Evolutionary conservation across 2,329 filamentous ascomycete genomes (phyloP).

Genomic region (Venturia nashicola): DNA sequence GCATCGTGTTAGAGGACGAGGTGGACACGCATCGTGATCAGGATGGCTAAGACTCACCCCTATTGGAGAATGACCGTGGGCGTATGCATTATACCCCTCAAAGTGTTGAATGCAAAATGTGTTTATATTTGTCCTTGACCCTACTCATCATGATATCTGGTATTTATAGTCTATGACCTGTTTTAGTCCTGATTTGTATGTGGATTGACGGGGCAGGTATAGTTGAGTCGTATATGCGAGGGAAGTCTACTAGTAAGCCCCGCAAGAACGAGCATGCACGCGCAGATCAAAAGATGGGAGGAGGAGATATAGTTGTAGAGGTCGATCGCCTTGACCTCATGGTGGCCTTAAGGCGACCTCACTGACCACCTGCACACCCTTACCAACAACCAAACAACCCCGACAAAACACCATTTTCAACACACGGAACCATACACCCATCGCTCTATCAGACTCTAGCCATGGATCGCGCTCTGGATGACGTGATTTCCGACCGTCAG

Average conservation of each 20-base stretch:
- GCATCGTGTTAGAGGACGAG: background rate
- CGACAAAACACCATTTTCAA: background rate
- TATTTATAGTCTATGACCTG: too few relatives aligned
- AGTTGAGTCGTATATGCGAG: too few relatives aligned
- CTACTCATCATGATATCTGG: background rate
- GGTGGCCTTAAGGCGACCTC: too few relatives aligned
- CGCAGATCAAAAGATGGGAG: background rate
- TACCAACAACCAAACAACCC: background rate
- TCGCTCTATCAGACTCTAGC: background rate
- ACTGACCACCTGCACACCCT: too few relatives aligned
- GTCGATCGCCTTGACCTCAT: background rate
- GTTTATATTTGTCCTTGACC: background rate
- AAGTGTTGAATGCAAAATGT: background rate
- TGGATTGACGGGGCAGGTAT: too few relatives aligned
- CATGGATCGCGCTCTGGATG: slow-evolving; percentile 54
- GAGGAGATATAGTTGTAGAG: too few relatives aligned
- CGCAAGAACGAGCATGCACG: background rate
- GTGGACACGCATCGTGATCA: background rate
- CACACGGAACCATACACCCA: background rate
- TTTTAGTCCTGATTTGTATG: too few relatives aligned
- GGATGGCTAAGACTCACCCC: background rate
- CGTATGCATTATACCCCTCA: background rate
- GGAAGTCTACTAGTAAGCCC: background rate
- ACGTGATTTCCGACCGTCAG: slow-evolving; percentile 50
- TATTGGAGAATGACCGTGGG: background rate